Evolutionary conservation across 169 alveolate species (phyloP), one percentile per base, ranked within the genome.

Genomic region (Babesia bovis): DNA sequence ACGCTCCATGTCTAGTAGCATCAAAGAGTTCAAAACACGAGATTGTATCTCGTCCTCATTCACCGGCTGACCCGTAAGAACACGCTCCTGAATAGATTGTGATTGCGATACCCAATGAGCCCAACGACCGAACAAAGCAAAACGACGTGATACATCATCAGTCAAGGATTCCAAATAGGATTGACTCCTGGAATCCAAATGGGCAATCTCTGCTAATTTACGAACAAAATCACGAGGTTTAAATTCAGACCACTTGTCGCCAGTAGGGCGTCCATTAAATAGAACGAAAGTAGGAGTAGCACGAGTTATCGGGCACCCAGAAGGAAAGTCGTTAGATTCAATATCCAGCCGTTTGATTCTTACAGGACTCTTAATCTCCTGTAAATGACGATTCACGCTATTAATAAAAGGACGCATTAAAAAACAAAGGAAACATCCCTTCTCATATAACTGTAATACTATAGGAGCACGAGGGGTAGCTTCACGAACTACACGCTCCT

Each of bases 321-420:
- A n/a, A 10, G 92, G 92, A 63, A 85, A 82, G 70, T 85, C 92
- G 65, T 85, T 85, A 66, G 40, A 40, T 65, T 85, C 88, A 63
- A 85, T 65, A 77, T 85, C 75, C 50, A 85, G 58, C 28, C 92
- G 53, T 61, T 82, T 82, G 32, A 85, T 57, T n/a, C 78, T 33
- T 49, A 85, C 44, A 25, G 84, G 84, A 30, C 71, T 38, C 68
- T 85, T 76, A 5, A 61, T 40, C n/a, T 51, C 74, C 33, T 32
- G 30, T 51, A 83, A 53, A 56, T 57, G 77, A 21, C 69, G 50
- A 28, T 72, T 52, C 13, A 86, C 70, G 23, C 84, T 69, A 71
- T 86, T 86, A 21, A 86, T 53, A 56, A 86, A 82, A 4, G 92
- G 92, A 21, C 92, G 49, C 83, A 86, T 71, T 32, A 86, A 71